phyloP scores from a whole-genome alignment of 225 moss, liverwort and hornwort genomes.

The Neckera pumila region DNA sequence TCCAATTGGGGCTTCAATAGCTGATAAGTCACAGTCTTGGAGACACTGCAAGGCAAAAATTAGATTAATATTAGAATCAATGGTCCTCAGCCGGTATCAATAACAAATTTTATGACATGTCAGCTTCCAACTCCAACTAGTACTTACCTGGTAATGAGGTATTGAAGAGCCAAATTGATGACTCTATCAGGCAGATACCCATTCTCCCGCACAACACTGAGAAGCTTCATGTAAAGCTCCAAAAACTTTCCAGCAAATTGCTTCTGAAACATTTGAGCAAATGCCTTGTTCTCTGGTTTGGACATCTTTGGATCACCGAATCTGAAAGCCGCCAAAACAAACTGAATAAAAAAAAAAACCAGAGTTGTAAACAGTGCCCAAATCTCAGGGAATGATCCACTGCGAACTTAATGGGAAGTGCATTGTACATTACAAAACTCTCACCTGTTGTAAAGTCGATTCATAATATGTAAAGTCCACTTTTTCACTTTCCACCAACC shows the following conservation, averaged over 20 bases:
- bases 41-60: conserved; percentile 49
- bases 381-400: not conserved
- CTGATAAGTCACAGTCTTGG: conserved; percentile 92
- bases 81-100: not conserved
- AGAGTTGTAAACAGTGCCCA: not conserved
- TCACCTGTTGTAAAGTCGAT: conserved; percentile 89
- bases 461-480: conserved; percentile 98
- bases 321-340: conserved; percentile 19
- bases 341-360: not conserved
- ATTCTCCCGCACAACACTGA: conserved; percentile 82
- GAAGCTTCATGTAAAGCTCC: conserved; percentile 90
- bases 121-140: not conserved
- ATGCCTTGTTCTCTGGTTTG: conserved; percentile 92
- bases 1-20: conserved; percentile 90
- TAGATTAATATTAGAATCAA: not conserved
- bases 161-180: conserved; percentile 92
- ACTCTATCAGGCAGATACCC: conserved; percentile 97
- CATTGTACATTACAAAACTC: not conserved
- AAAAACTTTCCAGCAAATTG: conserved; percentile 94
- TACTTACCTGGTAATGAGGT: conserved; percentile 81
- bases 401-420: not conserved
- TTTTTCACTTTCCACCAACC: conserved; percentile 99
- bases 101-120: not conserved
- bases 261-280: conserved; percentile 99
- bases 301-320: conserved; percentile 99